Conservation (phyloP, 805 yeast genomes). For the Nakazawaea molendinolei region DNA sequence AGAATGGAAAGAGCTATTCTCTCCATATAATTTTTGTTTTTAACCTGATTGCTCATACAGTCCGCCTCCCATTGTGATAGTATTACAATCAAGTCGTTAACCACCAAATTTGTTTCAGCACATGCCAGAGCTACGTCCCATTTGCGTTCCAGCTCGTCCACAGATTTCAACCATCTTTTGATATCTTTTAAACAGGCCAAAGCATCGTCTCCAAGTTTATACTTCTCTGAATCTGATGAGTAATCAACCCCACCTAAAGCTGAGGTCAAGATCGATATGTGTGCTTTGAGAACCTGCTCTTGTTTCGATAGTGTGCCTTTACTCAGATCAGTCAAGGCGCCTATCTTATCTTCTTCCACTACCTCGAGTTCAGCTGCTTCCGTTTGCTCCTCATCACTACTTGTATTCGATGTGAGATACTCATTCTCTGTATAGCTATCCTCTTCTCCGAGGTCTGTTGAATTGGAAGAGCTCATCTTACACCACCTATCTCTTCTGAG, state of each 20-base stretch:
- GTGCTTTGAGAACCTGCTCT: constrained; percentile 47
- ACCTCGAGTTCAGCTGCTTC: neutral
- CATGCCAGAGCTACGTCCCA: constrained; percentile 87
- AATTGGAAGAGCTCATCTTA: too few relatives aligned
- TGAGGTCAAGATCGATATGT: constrained; percentile 73
- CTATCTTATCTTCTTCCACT: constrained; percentile 1
- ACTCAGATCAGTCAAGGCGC: neutral
- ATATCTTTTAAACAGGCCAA: constrained; percentile 80
- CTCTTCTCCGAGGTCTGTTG: constrained; percentile 2
- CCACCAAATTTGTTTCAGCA: constrained; percentile 68
- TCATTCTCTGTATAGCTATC: constrained; percentile 5
- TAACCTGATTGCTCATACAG: constrained; percentile 22
- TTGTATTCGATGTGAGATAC: neutral
- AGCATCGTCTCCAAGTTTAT: constrained; percentile 84
- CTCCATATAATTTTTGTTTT: constrained; percentile 36
- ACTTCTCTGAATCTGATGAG: constrained; percentile 36
- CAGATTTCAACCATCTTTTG: constrained; percentile 79
- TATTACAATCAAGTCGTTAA: constrained; percentile 68
- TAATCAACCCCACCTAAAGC: constrained; percentile 91
- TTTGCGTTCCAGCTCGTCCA: constrained; percentile 64
- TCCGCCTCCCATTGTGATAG: constrained; percentile 64
- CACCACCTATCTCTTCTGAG: too few relatives aligned
- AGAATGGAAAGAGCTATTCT: constrained; percentile 65
- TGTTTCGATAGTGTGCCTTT: constrained; percentile 2
- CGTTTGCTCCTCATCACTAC: neutral